These are phyloP conservation scores for Aotearoamyces nothofagi DNA, from an alignment of 2,329 filamentous ascomycete species.

Conservation along the genomic window DNA sequence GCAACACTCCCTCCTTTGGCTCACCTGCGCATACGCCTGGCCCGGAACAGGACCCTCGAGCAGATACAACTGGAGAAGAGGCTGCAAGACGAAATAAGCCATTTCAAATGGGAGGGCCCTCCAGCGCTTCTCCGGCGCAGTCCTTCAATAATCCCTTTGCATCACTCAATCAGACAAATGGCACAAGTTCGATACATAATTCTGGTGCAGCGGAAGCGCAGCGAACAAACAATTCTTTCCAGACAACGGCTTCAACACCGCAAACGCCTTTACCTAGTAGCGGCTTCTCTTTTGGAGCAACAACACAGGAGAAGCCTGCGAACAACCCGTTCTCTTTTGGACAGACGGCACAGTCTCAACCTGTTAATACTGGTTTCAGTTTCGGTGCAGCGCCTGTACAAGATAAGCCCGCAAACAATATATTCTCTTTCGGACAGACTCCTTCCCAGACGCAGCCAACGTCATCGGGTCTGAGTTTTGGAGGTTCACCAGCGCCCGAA, in stretches of 20 bases:
- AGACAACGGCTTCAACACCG: too few species aligned
- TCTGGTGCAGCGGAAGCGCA: background rate
- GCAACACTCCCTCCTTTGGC: background rate
- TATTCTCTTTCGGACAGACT: background rate
- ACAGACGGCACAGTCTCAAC: background rate
- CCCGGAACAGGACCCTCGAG: background rate
- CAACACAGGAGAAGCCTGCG: constrained; percentile 1
- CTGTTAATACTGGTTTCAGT: background rate
- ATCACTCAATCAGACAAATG: too few species aligned
- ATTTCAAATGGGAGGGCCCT: constrained; percentile 2
- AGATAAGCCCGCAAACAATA: background rate
- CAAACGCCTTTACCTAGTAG: constrained; percentile 1
- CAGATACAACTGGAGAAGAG: constrained; percentile 5
- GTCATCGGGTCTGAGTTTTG: background rate
- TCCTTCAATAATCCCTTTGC: too few species aligned
- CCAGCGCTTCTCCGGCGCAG: constrained; percentile 1
- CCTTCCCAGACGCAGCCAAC: background rate
- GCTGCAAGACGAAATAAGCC: constrained; percentile 4
- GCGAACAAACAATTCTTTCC: too few species aligned
- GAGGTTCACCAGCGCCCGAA: constrained; percentile 1
- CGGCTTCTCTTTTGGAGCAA: constrained; percentile 2
- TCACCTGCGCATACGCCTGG: background rate
- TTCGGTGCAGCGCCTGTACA: background rate
- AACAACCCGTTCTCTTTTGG: background rate
- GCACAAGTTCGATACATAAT: background rate